Conservation (phyloP, 108 stramenopile species). For the Nitzschia inconspicua region DNA sequence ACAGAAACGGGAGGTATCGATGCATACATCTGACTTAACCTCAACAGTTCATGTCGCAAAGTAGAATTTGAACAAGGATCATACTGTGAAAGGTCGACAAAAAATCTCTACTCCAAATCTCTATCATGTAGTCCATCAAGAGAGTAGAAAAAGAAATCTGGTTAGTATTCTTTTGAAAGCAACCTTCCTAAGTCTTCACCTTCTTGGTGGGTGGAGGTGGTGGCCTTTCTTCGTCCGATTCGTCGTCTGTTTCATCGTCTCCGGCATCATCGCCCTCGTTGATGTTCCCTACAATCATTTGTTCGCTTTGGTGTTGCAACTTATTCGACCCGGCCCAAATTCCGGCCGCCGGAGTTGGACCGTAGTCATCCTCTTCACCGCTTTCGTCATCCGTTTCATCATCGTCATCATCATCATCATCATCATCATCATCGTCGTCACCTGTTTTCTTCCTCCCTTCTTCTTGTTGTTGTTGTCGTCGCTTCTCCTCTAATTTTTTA, state of each 20-base stretch:
- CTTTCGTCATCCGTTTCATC: conserved; percentile 50
- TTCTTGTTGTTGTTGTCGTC: conserved; percentile 4
- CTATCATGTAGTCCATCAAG: too few species aligned
- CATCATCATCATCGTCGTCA: conserved; percentile 23
- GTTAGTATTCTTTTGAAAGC: not conserved
- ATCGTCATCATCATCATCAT: conserved; percentile 34
- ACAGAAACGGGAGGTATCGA: too few species aligned
- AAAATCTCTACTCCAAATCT: too few species aligned
- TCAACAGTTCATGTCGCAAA: too few species aligned
- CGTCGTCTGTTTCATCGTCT: conserved; percentile 31
- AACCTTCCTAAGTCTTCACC: not conserved
- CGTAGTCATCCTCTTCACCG: conserved; percentile 79
- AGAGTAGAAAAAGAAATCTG: not conserved
- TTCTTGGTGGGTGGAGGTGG: conserved; percentile 32
- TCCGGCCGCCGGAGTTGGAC: conserved; percentile 74
- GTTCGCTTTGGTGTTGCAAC: conserved; percentile 59
- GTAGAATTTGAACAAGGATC: too few species aligned
- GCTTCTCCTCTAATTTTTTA: conserved; percentile 25
- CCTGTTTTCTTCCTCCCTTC: not conserved
- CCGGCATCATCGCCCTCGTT: conserved; percentile 44
- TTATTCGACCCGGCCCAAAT: conserved; percentile 72
- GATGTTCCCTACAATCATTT: conserved; percentile 37
- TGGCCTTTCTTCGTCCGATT: conserved; percentile 27
- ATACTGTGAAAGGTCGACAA: too few species aligned
- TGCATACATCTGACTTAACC: too few species aligned